Percentiles rank a stretch among this genome's conserved stretches.
These are phyloP conservation scores for Polymyxa betae DNA, from an alignment of 208 protist genomes.

Conservation along the genomic window DNA sequence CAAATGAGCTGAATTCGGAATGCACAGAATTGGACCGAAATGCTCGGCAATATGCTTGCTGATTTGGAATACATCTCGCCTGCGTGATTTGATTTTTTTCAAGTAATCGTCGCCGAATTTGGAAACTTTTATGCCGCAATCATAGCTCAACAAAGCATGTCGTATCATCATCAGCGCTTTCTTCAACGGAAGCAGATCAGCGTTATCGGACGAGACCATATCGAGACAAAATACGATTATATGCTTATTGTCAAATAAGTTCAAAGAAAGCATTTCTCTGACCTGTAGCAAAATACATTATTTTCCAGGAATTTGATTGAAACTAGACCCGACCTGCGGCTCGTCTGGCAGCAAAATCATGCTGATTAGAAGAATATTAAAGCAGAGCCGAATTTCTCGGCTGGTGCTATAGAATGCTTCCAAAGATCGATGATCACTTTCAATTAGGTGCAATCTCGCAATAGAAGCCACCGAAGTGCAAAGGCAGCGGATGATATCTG, in stretches of 20 bases:
- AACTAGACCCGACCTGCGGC: not conserved
- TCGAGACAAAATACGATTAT: not conserved
- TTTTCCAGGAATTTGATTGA: not conserved
- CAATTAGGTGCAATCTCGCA: not conserved
- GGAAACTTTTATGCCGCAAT: not conserved
- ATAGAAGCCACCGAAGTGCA: not conserved
- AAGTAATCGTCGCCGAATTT: not conserved
- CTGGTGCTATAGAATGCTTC: not conserved
- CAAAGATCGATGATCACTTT: not conserved
- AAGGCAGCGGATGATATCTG: not conserved
- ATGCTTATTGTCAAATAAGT: not conserved
- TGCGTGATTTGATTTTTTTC: not conserved
- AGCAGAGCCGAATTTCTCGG: not conserved
- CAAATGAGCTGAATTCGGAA: constrained; percentile 24
- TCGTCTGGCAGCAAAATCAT: not conserved
- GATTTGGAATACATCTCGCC: constrained; percentile 1
- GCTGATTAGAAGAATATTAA: not conserved
- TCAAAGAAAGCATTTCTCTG: not conserved
- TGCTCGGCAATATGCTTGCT: constrained; percentile 6
- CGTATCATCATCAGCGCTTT: constrained; percentile 12
- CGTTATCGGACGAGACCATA: constrained; percentile 5
- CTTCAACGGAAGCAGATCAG: constrained; percentile 29
- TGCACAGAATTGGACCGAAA: constrained; percentile 44
- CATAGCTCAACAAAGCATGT: not conserved
- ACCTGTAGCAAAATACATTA: not conserved